Evolutionary conservation across 352 stramenopile genomes (phyloP), one percentile per base, ranked within the genome.

Genomic region (Phytophthora sojae): DNA sequence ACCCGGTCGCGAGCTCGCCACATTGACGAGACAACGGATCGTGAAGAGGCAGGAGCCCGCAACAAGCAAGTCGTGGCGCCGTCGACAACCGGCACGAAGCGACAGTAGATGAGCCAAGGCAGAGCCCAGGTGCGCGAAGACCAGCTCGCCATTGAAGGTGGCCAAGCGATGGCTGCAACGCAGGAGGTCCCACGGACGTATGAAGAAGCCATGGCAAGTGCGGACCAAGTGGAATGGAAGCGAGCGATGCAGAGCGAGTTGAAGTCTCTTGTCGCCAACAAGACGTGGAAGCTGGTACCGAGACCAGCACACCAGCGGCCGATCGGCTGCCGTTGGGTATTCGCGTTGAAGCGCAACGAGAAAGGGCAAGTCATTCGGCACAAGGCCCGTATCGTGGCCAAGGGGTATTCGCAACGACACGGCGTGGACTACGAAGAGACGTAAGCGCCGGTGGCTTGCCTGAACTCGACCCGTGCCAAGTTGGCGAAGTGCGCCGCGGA

Each of bases 171-270:
- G 50, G 26, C 32, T 61, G 54, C 23, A 26, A 56, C 25, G 9
- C n/a, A 51, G 26, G 63, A 61, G 11, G 39, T 61, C 44, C 64
- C 32, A 1, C 53, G 55, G 47, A 14, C 55, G 45, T 71, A 71
- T 32, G 25, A 26, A 26, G 25, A 26, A 2, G 25, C 9, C 19
- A 47, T 61, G 19, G 56, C 64, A 11, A 59, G 47, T 11, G 26
- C 23, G 21, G 56, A 65, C 39, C 9, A 29, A 23, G 17, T 44
- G 11, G n/a, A 61, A 21, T 72, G 57, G 39, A 67, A 72, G 17
- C 51, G 67, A 3, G 29, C 64, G 0, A 62, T 67, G 17, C 29
- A 21, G n/a, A 63, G 57, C 59, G 65, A 72, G 17, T 15, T 72
- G 2, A 21, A 61, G 30, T 63, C 65, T 17, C 42, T 63, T 37